Evolutionary conservation across 768 basidiomycete genomes (phyloP), one percentile per base, ranked within the genome.

Genomic region (Leccinum subtestaceum): DNA sequence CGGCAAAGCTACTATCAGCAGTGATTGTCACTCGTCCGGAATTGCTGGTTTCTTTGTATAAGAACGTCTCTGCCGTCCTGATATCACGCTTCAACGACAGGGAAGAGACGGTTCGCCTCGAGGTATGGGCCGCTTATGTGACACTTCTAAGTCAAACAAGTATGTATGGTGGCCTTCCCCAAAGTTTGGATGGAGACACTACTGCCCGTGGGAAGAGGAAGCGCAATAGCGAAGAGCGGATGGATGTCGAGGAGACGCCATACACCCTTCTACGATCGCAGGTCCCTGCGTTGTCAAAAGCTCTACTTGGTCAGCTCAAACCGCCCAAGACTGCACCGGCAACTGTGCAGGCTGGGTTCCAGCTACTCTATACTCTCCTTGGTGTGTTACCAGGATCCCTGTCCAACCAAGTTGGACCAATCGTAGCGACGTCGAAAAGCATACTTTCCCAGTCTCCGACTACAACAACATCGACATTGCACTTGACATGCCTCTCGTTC

Each of bases 81-180:
- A 94, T 97, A 57, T 88, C 93, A 3, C 84, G 96, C 32, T 95
- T 98, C 63, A 87, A 86, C 43, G 97, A 99, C 72, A 88, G 97
- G 47, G 97, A 99, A 75, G 90, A 95, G 67, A 96, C 91, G 4
- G 97, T 98, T 31, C 84, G 91, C 32, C 76, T 97, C 29, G 97
- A 99, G 71, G 81, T 98, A 15, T 95, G 96, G 89, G 79, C 87
- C 0, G 89, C 96, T 1, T 95, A 95, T 69, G 84, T 82, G 34
- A 76, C 81, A 1, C 81, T 99, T 11, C 81, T 99, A 43, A 89
- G 81, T 53, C 95, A 96, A 75, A 95, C 94, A 1, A 80, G 81
- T 21, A 78, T 92, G 50, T 94, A 93, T 60, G 91, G 89, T 17
- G 86, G 86, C 10, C 71, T 82, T 2, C 77, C 82, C 2, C 84